Percentiles rank a stretch among this genome's conserved stretches.
These are phyloP conservation scores for Cyclotella distinguenda DNA, from an alignment of 108 stramenopile species.

Conservation along the genomic window DNA sequence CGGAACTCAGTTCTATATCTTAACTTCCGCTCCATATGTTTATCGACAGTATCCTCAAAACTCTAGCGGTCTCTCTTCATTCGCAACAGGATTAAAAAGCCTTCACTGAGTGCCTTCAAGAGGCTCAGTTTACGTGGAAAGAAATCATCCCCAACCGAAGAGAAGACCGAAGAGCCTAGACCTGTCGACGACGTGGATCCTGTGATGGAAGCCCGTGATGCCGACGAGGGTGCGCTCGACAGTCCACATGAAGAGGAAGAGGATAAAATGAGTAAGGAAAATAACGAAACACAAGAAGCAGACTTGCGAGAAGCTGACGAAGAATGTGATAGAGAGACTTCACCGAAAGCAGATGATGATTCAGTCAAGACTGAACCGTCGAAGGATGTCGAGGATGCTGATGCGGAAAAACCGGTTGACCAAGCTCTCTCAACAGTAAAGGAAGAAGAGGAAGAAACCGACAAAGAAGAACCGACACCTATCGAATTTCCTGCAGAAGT, in stretches of 20 bases:
- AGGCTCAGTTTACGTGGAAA: neutral
- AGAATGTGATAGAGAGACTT: neutral
- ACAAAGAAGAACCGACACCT: conserved; percentile 6
- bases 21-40: no score
- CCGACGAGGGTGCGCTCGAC: conserved; percentile 8
- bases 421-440: conserved; percentile 18
- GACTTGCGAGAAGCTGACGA: neutral
- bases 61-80: no score
- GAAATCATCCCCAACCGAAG: conserved; percentile 1
- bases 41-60: no score
- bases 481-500: no score
- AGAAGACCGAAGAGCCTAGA: neutral
- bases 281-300: neutral
- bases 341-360: neutral
- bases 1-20: no score
- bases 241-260: neutral
- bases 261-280: neutral
- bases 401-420: conserved; percentile 1
- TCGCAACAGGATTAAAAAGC: conserved; percentile 14
- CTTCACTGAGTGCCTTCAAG: conserved; percentile 7
- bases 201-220: conserved; percentile 43
- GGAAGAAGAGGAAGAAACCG: conserved; percentile 21
- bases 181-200: conserved; percentile 14
- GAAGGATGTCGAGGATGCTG: no score
- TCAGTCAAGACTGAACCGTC: conserved; percentile 9